Evolutionary conservation across 2,329 filamentous ascomycete genomes (phyloP).

Genomic region (Akanthomyces uredinophilus): DNA sequence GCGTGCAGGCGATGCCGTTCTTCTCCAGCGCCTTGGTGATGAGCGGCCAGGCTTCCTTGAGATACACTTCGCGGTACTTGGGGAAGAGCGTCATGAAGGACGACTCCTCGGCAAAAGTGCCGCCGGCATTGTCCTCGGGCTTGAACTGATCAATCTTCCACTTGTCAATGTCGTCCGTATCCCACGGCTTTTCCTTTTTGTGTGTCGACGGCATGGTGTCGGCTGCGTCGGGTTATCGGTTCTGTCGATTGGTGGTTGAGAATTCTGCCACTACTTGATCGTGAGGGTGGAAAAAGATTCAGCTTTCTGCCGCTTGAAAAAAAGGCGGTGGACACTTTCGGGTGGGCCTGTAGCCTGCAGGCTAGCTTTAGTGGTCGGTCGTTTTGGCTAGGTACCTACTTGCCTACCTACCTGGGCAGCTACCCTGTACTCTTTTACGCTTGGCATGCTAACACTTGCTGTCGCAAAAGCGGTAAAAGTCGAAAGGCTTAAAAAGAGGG

Average conservation of each 20-base stretch:
- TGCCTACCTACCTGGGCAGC: too few species aligned
- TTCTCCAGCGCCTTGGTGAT: conserved; percentile 85
- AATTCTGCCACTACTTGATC: background rate
- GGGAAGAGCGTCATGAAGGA: conserved; percentile 85
- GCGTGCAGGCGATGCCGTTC: conserved; percentile 79
- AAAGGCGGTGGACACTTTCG: conserved; percentile 11
- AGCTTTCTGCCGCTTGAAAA: conserved; percentile 11
- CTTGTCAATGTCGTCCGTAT: conserved; percentile 95
- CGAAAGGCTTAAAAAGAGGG: too few species aligned
- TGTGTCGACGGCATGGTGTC: conserved; percentile 75
- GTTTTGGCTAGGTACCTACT: too few species aligned
- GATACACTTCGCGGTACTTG: conserved; percentile 91
- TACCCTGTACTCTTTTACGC: too few species aligned
- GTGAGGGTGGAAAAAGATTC: conserved; percentile 15
- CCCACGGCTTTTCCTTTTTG: conserved; percentile 88
- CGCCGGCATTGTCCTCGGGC: conserved; percentile 75
- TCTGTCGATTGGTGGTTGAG: background rate
- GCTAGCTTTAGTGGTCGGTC: too few species aligned
- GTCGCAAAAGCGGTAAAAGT: too few species aligned
- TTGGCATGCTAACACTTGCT: too few species aligned
- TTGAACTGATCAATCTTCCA: conserved; percentile 91
- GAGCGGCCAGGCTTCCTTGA: conserved; percentile 89
- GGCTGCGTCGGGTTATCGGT: background rate
- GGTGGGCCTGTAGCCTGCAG: too few species aligned
- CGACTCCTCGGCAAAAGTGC: conserved; percentile 88